Base-by-base conservation (phyloP, 306 rosid genomes). In the Senna tora region DNA sequence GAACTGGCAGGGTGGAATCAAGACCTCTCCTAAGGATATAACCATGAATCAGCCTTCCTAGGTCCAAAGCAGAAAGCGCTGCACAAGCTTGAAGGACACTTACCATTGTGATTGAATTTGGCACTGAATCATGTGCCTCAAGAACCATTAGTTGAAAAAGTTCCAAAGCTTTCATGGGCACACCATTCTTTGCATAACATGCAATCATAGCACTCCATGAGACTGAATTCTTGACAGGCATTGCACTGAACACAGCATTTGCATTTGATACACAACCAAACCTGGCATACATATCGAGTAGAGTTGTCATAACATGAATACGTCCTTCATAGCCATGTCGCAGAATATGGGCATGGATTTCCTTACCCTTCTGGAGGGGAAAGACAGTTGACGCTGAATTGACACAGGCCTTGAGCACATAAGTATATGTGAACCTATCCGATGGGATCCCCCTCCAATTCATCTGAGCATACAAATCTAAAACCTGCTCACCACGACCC, bases 181-280 rank as follows among this genome's bases (percentile, higher is more conserved):
- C 84, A 20, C 76, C 97, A 79, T 91, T 91, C 85, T 89, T 91
- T 7, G 87, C 91, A 81, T 79, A 89, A 67, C 96, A 91, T 0
- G 97, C 92, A 80, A 91, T 89, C 96, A 89, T 87, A 74, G 97
- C 97, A 84, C 97, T 91, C 97, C 97, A 91, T 9, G 98, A 87
- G 66, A 93, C 97, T 63, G 84, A 85, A 77, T 90, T 93, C 81
- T 77, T 90, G 59, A 49, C 69, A 1, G 87, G 86, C 97, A 93
- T 90, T 9, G 77, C 83, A 72, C 77, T 69, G 60, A 93, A 93
- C 38, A 93, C 98, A 0, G 72, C 75, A 79, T 75, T 71, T 4
- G 97, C 97, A 84, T 83, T 79, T 0, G 82, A 81, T 53, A 86
- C 86, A 77, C 81, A 78, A 74, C 98, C 93, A 67, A 85, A 87